These are phyloP conservation scores for Spergularia marina DNA, from an alignment of 148 eudicot species.

Conservation along the genomic window DNA sequence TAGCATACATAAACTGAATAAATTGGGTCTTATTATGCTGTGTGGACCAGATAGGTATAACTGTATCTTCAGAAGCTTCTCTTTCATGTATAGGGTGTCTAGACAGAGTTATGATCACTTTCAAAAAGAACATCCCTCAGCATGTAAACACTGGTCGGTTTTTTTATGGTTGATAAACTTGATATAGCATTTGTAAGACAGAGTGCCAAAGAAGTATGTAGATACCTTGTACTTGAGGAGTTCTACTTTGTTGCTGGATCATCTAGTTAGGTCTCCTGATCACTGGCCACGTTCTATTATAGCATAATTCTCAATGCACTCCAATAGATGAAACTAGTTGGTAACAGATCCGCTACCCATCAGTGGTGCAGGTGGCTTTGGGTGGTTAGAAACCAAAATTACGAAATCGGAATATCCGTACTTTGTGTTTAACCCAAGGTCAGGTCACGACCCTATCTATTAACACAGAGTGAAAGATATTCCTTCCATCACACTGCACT, in stretches of 20 bases:
- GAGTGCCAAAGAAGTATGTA: not conserved
- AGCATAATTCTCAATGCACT: not conserved
- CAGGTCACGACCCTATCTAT: no score
- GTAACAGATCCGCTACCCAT: not conserved
- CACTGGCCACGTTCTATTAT: not conserved
- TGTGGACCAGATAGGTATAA: slow-evolving; percentile 6
- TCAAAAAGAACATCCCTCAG: not conserved
- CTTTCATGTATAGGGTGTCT: not conserved
- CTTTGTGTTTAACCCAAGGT: not conserved
- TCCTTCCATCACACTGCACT: not conserved
- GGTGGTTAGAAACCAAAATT: not conserved
- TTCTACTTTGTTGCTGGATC: not conserved
- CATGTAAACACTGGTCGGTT: not conserved
- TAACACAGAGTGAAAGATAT: not conserved
- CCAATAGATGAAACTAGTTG: not conserved
- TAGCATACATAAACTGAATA: not conserved
- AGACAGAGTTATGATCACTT: not conserved
- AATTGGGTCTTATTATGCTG: not conserved
- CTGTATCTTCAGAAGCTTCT: slow-evolving; percentile 4
- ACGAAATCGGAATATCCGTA: not conserved
- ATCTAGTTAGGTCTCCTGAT: not conserved
- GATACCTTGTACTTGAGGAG: not conserved
- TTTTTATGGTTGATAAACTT: not conserved
- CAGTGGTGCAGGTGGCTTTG: not conserved
- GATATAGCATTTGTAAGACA: not conserved